Evolutionary conservation across 1,284 basidiomycete species (phyloP), one percentile per base, ranked within the genome.

Genomic region (Cryptococcus deneoformans): DNA sequence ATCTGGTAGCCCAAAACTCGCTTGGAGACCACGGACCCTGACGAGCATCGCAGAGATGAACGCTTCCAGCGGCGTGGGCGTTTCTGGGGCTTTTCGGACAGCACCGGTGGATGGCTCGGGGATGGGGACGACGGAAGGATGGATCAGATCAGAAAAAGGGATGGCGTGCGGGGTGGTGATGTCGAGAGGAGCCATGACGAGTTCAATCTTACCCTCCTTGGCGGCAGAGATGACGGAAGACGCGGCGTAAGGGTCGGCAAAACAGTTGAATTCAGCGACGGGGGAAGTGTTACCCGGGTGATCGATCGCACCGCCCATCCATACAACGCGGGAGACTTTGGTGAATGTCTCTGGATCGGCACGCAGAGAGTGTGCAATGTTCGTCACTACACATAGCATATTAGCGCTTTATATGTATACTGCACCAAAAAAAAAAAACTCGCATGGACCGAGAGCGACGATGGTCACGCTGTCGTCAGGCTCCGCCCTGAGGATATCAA

Each of bases 261-360:
- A 96, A 71, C 89, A 92, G 79, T 97, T 97, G 83, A 82, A 97
- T 85, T 95, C 92, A 56, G 91, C 87, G 0, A 85, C 82, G 4
- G 91, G 85, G 12, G 82, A 86, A 0, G 88, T 90, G 71, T 98
- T 98, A 2, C 94, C 94, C 0, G 93, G 92, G 16, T 90, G 89
- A 64, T 97, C 92, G 36, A 98, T 77, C 1, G 90, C 87, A n/a
- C 93, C 94, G n/a, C 94, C 95, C 93, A 98, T 98, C 72, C 87
- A 87, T 16, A 94, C 80, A 34, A 98, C 81, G 11, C 86, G 82
- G 38, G 83, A 84, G 2, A 87, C 80, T 10, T 81, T 80, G 14
- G 87, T 75, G 56, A 83, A 81, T 1, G 84, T 79, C 37, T 79
- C 73, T 1, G 83, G 82, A 66, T 90, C 83, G 50, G 82, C 72